These are phyloP conservation scores for Penicillium cosmopolitanum DNA, from an alignment of 495 filamentous ascomycete species.

Conservation along the genomic window DNA sequence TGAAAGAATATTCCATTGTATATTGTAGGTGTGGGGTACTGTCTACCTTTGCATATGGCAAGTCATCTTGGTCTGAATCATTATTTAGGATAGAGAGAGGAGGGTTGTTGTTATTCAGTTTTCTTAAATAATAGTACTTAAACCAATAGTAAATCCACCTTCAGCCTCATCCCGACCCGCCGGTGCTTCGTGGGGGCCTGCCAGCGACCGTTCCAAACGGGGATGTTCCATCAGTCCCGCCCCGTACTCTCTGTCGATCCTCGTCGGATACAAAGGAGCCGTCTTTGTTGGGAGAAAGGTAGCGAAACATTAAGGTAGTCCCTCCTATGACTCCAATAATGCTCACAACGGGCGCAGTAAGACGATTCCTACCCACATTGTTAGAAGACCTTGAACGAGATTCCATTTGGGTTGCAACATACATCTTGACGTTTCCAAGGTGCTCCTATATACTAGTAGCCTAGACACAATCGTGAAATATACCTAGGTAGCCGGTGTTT, in stretches of 20 bases:
- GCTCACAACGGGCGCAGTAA: not conserved
- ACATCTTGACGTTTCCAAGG: too few relatives aligned
- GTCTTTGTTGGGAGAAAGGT: constrained; percentile 16
- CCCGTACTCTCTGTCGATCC: constrained; percentile 8
- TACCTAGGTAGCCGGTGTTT: too few relatives aligned
- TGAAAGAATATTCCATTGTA: too few relatives aligned
- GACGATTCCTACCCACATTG: not conserved
- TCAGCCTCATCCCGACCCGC: not conserved
- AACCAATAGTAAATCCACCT: not conserved
- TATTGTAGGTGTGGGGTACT: too few relatives aligned
- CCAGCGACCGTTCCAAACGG: constrained; percentile 9
- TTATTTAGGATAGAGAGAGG: too few relatives aligned
- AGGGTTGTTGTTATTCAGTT: too few relatives aligned
- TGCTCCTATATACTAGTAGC: too few relatives aligned
- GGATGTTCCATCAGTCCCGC: constrained; percentile 7
- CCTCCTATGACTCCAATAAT: constrained; percentile 6
- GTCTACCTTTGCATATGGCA: too few relatives aligned
- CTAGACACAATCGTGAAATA: too few relatives aligned
- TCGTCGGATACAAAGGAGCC: constrained; percentile 23
- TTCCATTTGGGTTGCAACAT: too few relatives aligned
- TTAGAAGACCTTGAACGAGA: not conserved
- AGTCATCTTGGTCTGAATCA: too few relatives aligned
- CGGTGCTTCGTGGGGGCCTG: constrained; percentile 10
- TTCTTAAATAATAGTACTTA: too few relatives aligned
- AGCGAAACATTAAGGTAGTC: constrained; percentile 5